Evolutionary conservation across 176 grass and related monocot species (phyloP), one percentile per base, ranked within the genome.

Genomic region (Eragrostis nindensis): DNA sequence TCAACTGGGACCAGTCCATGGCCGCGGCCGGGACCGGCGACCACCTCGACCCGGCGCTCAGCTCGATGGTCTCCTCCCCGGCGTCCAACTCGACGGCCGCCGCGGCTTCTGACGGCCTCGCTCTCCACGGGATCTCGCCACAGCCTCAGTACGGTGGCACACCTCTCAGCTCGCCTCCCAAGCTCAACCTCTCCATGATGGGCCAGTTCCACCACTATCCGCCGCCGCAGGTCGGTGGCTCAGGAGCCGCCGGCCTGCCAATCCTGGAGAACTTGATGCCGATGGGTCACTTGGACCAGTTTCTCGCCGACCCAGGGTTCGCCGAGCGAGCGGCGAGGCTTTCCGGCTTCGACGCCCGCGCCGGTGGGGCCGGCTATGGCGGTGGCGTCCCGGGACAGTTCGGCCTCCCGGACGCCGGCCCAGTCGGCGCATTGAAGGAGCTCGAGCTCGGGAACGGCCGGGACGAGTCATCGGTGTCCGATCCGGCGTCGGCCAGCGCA

Each of bases 1-100:
- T 96, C 62, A 99, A 99, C 82, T 96, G 93, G 97, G 88, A 94
- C 62, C 91, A 88, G 56, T 89, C 92, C 68, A 86, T 96, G 78
- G 93, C 89, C 74, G 86, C 77, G 18, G 81, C 73, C 69, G 55
- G 68, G 17, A 77, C 76, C 11, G 86, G 56, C 25, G 77, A 87
- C 47, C 87, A 75, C 52, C 75, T 90, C 45, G 82, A 90, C 80
- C 86, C 89, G 68, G 74, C 64, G 27, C 81, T 91, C 18, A 80
- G 74, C 65, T 95, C 93, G 61, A 90, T 92, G 86, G 89, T 86
- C 41, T 85, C 94, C 64, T 89, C 94, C 15, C 79, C 88, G 47
- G 44, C 94, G 19, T 85, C 94, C 36, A 88, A 84, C 84, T 84
- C 88, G 27, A 80, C 80, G 57, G 76, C 77, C 25, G 60, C 80